A percentile compares a stretch with the other conserved stretches of the same genome.
Conservation (phyloP, 345 rosid genomes). For the Gossypioides kirkii region DNA sequence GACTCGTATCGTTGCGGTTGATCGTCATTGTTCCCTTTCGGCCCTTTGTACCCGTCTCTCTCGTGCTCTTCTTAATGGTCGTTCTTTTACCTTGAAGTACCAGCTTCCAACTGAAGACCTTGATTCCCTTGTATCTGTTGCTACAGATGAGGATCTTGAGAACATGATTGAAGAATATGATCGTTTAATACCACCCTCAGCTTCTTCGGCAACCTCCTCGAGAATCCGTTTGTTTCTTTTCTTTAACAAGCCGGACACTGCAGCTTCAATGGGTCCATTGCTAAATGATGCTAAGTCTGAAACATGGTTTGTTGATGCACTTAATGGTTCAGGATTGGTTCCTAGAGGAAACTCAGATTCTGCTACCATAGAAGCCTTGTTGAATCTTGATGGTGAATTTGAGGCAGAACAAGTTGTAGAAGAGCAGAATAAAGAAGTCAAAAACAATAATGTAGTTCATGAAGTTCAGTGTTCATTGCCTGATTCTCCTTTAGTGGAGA, state of each 20-base stretch:
- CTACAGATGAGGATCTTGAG: constrained; percentile 80
- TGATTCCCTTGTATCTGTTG: constrained; percentile 69
- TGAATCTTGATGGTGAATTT: constrained; percentile 45
- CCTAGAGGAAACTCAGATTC: constrained; percentile 68
- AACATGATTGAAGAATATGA: constrained; percentile 82
- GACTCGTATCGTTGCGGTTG: constrained; percentile 56
- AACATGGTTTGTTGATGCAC: constrained; percentile 81
- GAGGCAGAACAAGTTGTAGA: constrained; percentile 24
- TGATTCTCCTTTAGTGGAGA: constrained; percentile 55
- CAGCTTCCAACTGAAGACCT: constrained; percentile 88
- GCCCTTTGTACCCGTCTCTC: constrained; percentile 56
- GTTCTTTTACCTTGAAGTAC: constrained; percentile 69
- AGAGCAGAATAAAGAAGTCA: constrained; percentile 29
- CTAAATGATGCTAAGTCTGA: constrained; percentile 66
- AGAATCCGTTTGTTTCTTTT: constrained; percentile 67
- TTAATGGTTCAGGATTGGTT: constrained; percentile 57
- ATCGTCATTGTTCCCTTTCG: constrained; percentile 56
- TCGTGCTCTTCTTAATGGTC: constrained; percentile 51
- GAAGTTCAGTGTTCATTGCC: constrained; percentile 49
- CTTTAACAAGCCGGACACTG: constrained; percentile 62
- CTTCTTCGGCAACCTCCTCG: constrained; percentile 32
- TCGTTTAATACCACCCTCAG: constrained; percentile 31
- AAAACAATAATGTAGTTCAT: constrained; percentile 21
- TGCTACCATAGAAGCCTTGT: constrained; percentile 42
- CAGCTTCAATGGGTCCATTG: constrained; percentile 65